Percentiles rank a stretch among this genome's conserved stretches.
These are phyloP conservation scores for Colletotrichum cuscutae DNA, from an alignment of 2,329 filamentous ascomycete species.

Conservation along the genomic window DNA sequence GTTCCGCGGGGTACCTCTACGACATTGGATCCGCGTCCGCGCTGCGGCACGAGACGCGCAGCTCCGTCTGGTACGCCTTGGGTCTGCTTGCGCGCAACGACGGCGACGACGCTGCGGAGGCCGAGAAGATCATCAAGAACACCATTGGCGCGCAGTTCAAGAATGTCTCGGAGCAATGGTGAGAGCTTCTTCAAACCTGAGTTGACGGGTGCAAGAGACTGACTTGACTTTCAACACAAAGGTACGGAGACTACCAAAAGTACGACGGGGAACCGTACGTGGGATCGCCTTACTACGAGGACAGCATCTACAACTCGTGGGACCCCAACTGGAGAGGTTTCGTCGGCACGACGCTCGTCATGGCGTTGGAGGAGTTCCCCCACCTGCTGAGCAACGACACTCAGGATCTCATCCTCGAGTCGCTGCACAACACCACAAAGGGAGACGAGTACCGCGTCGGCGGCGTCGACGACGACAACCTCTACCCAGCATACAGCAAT, in stretches of 20 bases:
- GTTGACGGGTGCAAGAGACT: constrained; percentile 31
- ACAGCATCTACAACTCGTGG: constrained; percentile 66
- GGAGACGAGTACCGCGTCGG: constrained; percentile 72
- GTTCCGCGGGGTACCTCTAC: constrained; percentile 62
- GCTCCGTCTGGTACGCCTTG: constrained; percentile 68
- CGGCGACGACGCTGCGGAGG: constrained; percentile 58
- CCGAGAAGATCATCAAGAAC: constrained; percentile 63
- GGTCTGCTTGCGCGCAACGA: constrained; percentile 67
- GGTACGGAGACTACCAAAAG: constrained; percentile 62
- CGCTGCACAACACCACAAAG: constrained; percentile 63
- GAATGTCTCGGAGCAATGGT: constrained; percentile 65
- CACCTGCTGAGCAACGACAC: constrained; percentile 52
- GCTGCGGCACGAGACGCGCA: constrained; percentile 65
- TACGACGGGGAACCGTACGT: constrained; percentile 68
- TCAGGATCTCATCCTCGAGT: constrained; percentile 59
- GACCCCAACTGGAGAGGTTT: constrained; percentile 75
- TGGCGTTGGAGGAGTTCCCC: constrained; percentile 68
- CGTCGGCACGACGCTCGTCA: constrained; percentile 66
- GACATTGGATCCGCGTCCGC: constrained; percentile 55
- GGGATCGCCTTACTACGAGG: constrained; percentile 59
- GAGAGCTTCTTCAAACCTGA: constrained; percentile 35
- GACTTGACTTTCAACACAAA: not conserved
- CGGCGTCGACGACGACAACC: constrained; percentile 67
- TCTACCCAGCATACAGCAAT: constrained; percentile 72
- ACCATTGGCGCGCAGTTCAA: constrained; percentile 64